phyloP scores from a whole-genome alignment of 371 early-diverging fungal genomes.

The Dichotomocladium elegans region DNA sequence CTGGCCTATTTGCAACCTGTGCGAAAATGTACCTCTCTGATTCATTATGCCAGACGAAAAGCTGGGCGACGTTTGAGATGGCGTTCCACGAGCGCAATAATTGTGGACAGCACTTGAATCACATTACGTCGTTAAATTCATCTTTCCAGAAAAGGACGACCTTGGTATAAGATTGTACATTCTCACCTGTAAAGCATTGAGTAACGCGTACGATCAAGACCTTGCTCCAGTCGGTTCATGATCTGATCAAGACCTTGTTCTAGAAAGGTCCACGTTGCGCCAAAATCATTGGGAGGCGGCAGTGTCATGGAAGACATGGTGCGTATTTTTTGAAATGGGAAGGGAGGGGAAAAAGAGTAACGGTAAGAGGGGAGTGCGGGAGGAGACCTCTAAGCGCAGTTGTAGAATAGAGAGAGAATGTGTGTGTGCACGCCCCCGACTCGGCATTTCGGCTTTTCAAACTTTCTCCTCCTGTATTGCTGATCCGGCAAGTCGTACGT shows the following conservation, averaged over 20 bases:
- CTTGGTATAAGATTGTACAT: too few species aligned
- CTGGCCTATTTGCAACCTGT: not conserved
- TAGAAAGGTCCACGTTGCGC: conserved; percentile 75
- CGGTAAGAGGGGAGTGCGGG: not conserved
- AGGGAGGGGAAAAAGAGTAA: too few species aligned
- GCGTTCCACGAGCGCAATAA: conserved; percentile 64
- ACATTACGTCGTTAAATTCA: too few species aligned
- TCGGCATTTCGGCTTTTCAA: too few species aligned
- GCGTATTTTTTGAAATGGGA: too few species aligned
- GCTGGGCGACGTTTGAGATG: conserved; percentile 7
- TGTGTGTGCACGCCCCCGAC: too few species aligned
- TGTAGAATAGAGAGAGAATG: too few species aligned
- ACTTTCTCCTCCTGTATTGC: too few species aligned
- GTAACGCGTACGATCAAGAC: conserved; percentile 70
- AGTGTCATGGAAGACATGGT: conserved; percentile 14
- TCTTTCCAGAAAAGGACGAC: too few species aligned
- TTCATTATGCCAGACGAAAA: conserved; percentile 15
- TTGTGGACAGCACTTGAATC: conserved; percentile 76
- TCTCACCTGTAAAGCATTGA: conserved; percentile 87
- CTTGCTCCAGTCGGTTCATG: conserved; percentile 72
- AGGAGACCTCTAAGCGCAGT: too few species aligned
- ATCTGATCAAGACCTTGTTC: conserved; percentile 79
- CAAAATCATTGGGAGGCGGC: conserved; percentile 49
- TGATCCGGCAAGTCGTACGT: too few species aligned
- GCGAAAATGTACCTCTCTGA: conserved; percentile 24